Percentiles rank a stretch among this genome's conserved stretches.
phyloP scores from a whole-genome alignment of 306 rosid genomes.

The Rosa rugosa region DNA sequence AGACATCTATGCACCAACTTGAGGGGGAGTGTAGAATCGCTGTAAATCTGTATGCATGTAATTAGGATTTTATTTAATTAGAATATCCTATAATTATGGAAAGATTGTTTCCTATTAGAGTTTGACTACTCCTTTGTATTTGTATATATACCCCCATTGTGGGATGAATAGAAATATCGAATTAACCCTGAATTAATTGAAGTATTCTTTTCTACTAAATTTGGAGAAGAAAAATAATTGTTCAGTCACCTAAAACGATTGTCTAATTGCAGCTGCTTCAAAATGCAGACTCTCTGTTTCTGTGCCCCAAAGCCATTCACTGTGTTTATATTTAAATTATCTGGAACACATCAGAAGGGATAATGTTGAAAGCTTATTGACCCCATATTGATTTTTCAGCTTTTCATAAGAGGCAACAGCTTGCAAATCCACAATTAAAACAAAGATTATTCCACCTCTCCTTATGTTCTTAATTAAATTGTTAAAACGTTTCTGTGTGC shows the following conservation, averaged over 20 bases:
- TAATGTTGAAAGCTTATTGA: slow-evolving; percentile 9
- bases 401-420: background rate
- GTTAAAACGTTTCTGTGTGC: slow-evolving; percentile 8
- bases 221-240: background rate
- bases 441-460: background rate
- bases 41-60: too few species aligned
- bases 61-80: too few species aligned
- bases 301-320: background rate
- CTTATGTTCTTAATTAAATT: background rate
- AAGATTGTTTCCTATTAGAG: too few species aligned
- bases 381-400: slow-evolving; percentile 6
- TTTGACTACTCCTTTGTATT: too few species aligned
- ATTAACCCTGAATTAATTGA: too few species aligned
- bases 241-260: background rate
- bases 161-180: too few species aligned
- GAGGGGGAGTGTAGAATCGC: too few species aligned
- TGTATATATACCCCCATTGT: too few species aligned
- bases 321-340: background rate
- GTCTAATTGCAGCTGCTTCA: slow-evolving; percentile 7
- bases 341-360: slow-evolving; percentile 1
- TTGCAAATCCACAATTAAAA: background rate
- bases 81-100: too few species aligned
- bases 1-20: too few species aligned
- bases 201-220: too few species aligned
- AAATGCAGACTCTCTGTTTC: background rate